Base-by-base conservation (phyloP, 306 rosid species). In the Leucaena leucocephala region DNA sequence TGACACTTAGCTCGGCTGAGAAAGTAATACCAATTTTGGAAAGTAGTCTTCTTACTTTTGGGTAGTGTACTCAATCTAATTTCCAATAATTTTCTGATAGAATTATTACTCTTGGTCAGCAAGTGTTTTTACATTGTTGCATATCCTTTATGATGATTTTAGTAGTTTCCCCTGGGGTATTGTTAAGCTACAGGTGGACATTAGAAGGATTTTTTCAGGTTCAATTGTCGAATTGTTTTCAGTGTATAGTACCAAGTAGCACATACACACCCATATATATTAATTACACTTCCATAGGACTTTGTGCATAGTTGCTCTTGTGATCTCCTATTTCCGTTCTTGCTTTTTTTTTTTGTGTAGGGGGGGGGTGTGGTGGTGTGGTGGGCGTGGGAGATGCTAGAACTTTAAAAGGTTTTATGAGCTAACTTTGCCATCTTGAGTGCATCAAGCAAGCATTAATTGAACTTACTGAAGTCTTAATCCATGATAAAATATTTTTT, bases 401-500 rank as follows among this genome's bases (percentile, higher is more conserved):
- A 55, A 55, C 12, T 34, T 22, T 58, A 22, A 10, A 27, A 58
- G 36, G 14, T 50, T 58, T 21, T 58, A 54, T 54, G 40, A 14
- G 59, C 52, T 67, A 19, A 48, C 75, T 66, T 67, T 55, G 48
- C 46, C 55, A 68, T 75, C 43, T 63, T 7, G 33, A 42, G 83
- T 33, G 71, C n/a, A 36, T 40, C 58, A 59, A 58, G 66, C 66
- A 57, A 39, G 49, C 7, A 36, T 59, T 69, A 80, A 40, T 55
- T 73, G 43, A 11, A 44, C 75, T 75, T 66, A 61, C 33, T 62
- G 77, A 55, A 52, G 68, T 73, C 78, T 72, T 71, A 64, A 79
- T 62, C 35, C 36, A 2, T 63, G 73, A 63, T 49, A 61, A n/a
- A 33, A 33, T 61, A 71, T 27, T 22, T 8, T 61, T 46, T 19